Percentiles rank a stretch among this genome's conserved stretches.
Conservation (phyloP, 2,329 filamentous ascomycete species). For the Beauveria brongniartii region DNA sequence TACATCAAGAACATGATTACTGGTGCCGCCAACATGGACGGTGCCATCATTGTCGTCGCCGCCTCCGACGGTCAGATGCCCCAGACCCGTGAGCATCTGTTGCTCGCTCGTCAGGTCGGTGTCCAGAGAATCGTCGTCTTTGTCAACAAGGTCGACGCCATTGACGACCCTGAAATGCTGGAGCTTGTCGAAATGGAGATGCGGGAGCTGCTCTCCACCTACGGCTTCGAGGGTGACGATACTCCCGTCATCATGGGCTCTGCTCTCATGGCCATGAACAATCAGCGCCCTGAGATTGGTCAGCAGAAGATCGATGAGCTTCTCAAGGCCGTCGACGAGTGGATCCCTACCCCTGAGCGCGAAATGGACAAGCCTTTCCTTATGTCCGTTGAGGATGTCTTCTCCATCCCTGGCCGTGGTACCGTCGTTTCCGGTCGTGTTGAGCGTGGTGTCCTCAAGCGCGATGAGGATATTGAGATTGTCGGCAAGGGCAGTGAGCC, state of each 20-base stretch:
- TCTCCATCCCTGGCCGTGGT: slow-evolving; percentile 86
- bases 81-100: slow-evolving; percentile 95
- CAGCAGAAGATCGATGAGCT: slow-evolving; percentile 84
- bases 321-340: slow-evolving; percentile 78
- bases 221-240: slow-evolving; percentile 96
- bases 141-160: slow-evolving; percentile 97
- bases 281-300: slow-evolving; percentile 80
- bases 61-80: slow-evolving; percentile 99
- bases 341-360: slow-evolving; percentile 94
- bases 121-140: slow-evolving; percentile 98
- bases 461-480: slow-evolving; percentile 88
- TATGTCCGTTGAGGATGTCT: slow-evolving; percentile 94
- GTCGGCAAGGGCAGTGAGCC: slow-evolving; percentile 73
- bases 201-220: slow-evolving; percentile 86
- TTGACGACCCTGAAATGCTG: slow-evolving; percentile 98
- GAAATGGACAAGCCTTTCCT: slow-evolving; percentile 97
- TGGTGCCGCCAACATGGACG: slow-evolving; percentile 98
- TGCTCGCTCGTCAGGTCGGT: slow-evolving; percentile 96
- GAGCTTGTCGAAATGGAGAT: slow-evolving; percentile 99
- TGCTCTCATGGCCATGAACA: slow-evolving; percentile 87
- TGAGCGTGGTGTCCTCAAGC: slow-evolving; percentile 90
- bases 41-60: slow-evolving; percentile 96
- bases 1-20: slow-evolving; percentile 99
- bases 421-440: slow-evolving; percentile 96
- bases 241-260: slow-evolving; percentile 97